Base-by-base conservation (phyloP, 75 land plant genomes). In the Pinus taeda region DNA sequence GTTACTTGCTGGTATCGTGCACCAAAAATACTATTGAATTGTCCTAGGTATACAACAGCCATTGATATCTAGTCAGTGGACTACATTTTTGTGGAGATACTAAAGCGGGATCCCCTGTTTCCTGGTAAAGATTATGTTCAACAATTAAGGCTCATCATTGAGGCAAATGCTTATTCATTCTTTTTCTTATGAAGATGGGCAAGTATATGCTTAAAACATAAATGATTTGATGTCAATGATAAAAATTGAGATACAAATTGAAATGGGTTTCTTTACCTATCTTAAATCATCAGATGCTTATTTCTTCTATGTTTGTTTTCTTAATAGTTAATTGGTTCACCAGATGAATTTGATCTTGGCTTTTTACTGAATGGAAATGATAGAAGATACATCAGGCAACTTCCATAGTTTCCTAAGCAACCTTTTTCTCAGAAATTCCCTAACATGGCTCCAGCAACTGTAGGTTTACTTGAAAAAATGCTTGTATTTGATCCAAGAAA, bases 1-100 rank as follows among this genome's bases (percentile, higher is more conserved):
- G 98, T 96, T 24, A 96, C 98, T 17, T 85, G 98, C 11, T 95
- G 97, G 97, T 95, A 95, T 59, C 88, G 94, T 45, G 98, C 98
- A 57, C 97, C 99, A 20, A 92, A 96, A 65, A 53, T 96, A 71
- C 95, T 94, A 45, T 83, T 96, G 7, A 96, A 96, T 76, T 93
- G 93, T 76, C 87, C 93, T 0, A 95, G 89, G 75, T 95, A 95
- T 74, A 95, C 98, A 76, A 93, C 91, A 42, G 95, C 95, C 59
- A 90, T 95, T 81, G 98, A 95, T 80, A 86, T 95, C 12, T 93
- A 96, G 98, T 93, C 92, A 30, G 98, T 95, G 1, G 96, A 93
- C 17, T 95, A 96, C 75, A 95, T 93, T 77, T 91, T 95, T 24
- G 90, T 90, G 81, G 98, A 95, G 76, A 86, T 91, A 15, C 84